These are phyloP conservation scores for Cicer chorassanicum DNA, from an alignment of 306 rosid species.

Conservation along the genomic window DNA sequence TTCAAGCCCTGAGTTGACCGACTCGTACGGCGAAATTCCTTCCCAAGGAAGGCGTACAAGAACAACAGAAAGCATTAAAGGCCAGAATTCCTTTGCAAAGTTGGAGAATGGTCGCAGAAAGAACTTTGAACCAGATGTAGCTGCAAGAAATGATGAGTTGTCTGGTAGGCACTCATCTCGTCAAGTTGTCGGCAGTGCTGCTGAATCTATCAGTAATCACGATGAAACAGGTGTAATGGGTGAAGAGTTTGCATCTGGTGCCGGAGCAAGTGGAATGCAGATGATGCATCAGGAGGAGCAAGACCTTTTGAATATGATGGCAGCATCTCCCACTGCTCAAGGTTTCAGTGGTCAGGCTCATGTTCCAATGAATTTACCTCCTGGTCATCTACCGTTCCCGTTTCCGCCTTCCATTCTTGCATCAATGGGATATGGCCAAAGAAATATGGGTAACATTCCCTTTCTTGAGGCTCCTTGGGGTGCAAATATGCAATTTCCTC, in stretches of 20 bases:
- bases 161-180: constrained; percentile 57
- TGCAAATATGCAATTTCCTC: constrained; percentile 75
- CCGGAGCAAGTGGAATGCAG: constrained; percentile 60
- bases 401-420: constrained; percentile 72
- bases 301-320: constrained; percentile 83
- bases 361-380: constrained; percentile 70
- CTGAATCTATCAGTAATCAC: constrained; percentile 63
- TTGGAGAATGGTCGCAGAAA: constrained; percentile 69
- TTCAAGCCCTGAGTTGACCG: constrained; percentile 97
- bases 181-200: constrained; percentile 55
- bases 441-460: constrained; percentile 81
- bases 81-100: constrained; percentile 54
- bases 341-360: constrained; percentile 76
- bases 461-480: constrained; percentile 87
- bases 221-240: constrained; percentile 57
- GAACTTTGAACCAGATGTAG: constrained; percentile 58
- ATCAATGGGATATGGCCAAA: constrained; percentile 78
- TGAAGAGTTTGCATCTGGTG: constrained; percentile 73
- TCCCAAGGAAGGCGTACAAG: constrained; percentile 64
- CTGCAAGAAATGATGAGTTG: constrained; percentile 64
- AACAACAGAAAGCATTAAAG: constrained; percentile 64
- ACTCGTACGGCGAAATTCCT: constrained; percentile 73
- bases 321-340: constrained; percentile 72
- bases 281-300: constrained; percentile 94
- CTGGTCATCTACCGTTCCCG: constrained; percentile 81